A percentile compares a stretch with the other conserved stretches of the same genome.
Conservation (phyloP, 2,329 filamentous ascomycete species). For the Beauveria asiatica region DNA sequence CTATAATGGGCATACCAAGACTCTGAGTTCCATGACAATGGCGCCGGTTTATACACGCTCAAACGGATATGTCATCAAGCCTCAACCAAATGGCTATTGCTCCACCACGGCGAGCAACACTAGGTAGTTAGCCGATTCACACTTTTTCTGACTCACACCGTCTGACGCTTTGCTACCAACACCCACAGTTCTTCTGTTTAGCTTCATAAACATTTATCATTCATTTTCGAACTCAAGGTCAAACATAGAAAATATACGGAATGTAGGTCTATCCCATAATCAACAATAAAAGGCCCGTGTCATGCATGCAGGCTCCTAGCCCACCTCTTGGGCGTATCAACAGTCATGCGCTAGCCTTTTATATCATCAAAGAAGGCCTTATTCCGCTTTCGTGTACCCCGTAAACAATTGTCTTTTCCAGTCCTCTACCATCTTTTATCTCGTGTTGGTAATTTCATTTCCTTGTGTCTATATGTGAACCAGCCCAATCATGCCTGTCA, state of each 20-base stretch:
- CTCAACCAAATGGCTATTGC: not conserved
- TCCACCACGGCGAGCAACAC: not conserved
- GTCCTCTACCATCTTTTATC: constrained; percentile 3
- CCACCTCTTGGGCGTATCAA: constrained; percentile 3
- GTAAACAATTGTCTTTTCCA: not conserved
- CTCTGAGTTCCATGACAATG: too few relatives aligned
- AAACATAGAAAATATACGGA: not conserved
- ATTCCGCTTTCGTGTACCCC: not conserved
- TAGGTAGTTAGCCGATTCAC: not conserved
- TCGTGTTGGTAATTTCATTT: not conserved
- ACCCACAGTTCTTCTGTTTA: not conserved
- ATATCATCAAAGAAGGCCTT: constrained; percentile 1
- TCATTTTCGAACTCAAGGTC: too few relatives aligned
- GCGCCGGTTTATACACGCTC: not conserved
- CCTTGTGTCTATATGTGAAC: constrained; percentile 18
- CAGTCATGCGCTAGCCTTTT: not conserved
- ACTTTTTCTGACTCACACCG: constrained; percentile 5
- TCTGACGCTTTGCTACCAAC: not conserved
- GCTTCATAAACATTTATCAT: not conserved
- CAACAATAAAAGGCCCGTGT: constrained; percentile 6
- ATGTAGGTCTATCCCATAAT: constrained; percentile 8
- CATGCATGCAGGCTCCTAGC: constrained; percentile 8
- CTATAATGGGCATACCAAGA: not conserved
- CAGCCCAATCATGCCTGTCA: constrained; percentile 10
- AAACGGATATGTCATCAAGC: not conserved